Evolutionary conservation across 345 rosid species (phyloP), one percentile per base, ranked within the genome.

Genomic region (Physaria fendleri): DNA sequence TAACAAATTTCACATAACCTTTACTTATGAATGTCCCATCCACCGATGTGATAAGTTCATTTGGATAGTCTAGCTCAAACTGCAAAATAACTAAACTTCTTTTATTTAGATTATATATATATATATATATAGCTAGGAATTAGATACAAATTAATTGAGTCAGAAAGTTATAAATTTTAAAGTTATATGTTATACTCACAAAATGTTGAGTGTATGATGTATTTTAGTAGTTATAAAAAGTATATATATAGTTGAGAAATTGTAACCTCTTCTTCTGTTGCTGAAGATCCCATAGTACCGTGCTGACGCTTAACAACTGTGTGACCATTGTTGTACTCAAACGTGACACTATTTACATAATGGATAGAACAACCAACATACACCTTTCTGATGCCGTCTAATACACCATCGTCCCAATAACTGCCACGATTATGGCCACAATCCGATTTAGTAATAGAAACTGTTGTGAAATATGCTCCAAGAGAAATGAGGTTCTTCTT

Each of bases 391-490:
- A 59, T 30, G 12, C 51, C 52, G 4, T 29, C 28, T 16, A 30
- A 47, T 46, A 20, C 16, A 44, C 42, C 55, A 21, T 60, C 65
- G 15, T 60, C 65, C 65, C 65, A 60, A 4, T 14, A n/a, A n/a
- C n/a, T n/a, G n/a, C n/a, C n/a, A n/a, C n/a, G n/a, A n/a, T n/a
- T n/a, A n/a, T n/a, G 29, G 23, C 0, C 0, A 13, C 64, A 35
- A 5, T 35, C 16, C 16, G 13, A 35, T 35, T 35, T 35, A n/a
- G 40, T 35, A 12, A 35, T 6, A 35, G 40, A 16, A 35, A 35
- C 15, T 35, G 40, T 5, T n/a, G 40, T n/a, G 40, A 35, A 35
- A 35, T 35, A 35, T 35, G 40, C 16, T 35, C 40, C 40, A 13
- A 35, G 40, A 5, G 40, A 32, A 2, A 9, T 5, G 5, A 29